Evolutionary conservation across 225 moss, liverwort and hornwort genomes (phyloP).

Genomic region (Sphagnum contortum): DNA sequence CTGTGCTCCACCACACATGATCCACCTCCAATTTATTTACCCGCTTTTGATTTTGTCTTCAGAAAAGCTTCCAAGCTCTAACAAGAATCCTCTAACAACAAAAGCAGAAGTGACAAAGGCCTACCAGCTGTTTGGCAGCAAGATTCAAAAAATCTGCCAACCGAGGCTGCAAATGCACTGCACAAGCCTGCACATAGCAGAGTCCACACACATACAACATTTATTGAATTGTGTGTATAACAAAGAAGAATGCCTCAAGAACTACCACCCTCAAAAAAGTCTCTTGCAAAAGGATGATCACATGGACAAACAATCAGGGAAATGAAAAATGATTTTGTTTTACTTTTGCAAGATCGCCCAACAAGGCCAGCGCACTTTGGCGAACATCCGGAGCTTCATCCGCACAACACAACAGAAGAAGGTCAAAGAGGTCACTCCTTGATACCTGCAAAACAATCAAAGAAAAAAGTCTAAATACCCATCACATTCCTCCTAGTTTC

Average conservation of each 20-base stretch:
- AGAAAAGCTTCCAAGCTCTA: too few relatives aligned
- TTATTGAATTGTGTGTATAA: not conserved
- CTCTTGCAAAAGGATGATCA: too few relatives aligned
- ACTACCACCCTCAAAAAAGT: too few relatives aligned
- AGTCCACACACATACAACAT: not conserved
- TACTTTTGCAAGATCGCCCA: conserved; percentile 96
- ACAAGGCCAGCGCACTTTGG: conserved; percentile 91
- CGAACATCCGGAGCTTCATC: conserved; percentile 97
- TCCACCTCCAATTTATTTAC: not conserved
- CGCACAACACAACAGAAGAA: conserved; percentile 87
- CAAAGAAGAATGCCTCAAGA: not conserved
- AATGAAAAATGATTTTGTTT: not conserved
- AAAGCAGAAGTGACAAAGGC: conserved; percentile 1
- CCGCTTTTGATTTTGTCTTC: not conserved
- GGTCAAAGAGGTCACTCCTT: conserved; percentile 87
- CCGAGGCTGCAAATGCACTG: conserved; percentile 88
- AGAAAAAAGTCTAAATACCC: not conserved
- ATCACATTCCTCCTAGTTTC: too few relatives aligned
- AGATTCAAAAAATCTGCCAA: conserved; percentile 86
- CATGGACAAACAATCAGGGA: too few relatives aligned
- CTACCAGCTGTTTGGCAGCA: conserved; percentile 94
- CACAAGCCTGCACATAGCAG: conserved; percentile 62
- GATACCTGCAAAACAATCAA: conserved; percentile 41
- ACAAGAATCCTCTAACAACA: too few relatives aligned
- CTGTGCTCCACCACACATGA: conserved; percentile 19